Base-by-base conservation (phyloP, 805 yeast genomes). In the Ogataea kodamae region DNA sequence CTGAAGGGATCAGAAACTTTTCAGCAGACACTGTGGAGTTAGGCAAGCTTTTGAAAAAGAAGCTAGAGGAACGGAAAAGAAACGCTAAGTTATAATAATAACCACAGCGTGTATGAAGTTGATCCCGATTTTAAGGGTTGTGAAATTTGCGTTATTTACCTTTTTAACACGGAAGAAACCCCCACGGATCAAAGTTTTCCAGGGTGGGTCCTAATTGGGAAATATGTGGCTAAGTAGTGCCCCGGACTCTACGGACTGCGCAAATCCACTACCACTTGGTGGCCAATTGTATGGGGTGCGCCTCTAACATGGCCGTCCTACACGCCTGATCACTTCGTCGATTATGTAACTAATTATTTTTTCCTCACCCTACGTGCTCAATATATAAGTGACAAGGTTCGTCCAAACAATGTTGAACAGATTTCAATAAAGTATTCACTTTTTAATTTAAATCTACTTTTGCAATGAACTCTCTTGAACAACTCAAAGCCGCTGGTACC, bases 1-100 rank as follows among this genome's bases (percentile, higher is more conserved):
- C 96, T 53, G 96, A 92, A 62, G 99, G 99, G 74, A 92, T 92
- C 70, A 82, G 97, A 73, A 79, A 80, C 64, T 92, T 92, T 66
- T 84, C 96, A 6, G 24, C 30, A 6, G 51, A 46, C 28, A 43
- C 51, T 1, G 19, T 14, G 5, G 47, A 44, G 23, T 36, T 46
- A 14, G 25, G 42, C 9, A 33, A 25, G 1, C 36, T 36, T 22
- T 28, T 46, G n/a, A 35, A 34, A 20, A 9, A 13, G 6, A 40
- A 31, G 20, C 24, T 46, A n/a, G 37, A 30, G 16, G 42, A 44
- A 10, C 28, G 22, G 9, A 37, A 20, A 19, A 39, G 45, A 27
- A 15, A 9, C 28, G 17, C 37, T 3, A 41, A 44, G 21, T 31
- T 41, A 17, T 44, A 22, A 35, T 11, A 18, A 18, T 18, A 7